phyloP scores from a whole-genome alignment of 1,139 yeast genomes.

The Debaryomyces udenii region DNA sequence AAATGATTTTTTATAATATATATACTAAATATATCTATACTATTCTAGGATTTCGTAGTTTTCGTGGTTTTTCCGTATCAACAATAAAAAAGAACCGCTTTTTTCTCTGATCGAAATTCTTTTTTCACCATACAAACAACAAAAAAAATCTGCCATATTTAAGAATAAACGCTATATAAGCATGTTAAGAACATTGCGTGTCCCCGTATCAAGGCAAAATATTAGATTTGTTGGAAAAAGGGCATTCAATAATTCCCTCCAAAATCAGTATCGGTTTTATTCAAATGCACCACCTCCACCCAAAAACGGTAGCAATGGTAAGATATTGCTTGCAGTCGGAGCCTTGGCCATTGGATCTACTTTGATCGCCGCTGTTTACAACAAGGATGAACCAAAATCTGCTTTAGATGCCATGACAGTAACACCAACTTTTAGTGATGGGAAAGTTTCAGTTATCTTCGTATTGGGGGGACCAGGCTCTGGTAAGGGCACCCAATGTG shows the following conservation, averaged over 20 bases:
- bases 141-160: too few relatives aligned
- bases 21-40: neutral
- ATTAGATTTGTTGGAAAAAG: neutral
- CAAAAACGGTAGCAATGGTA: constrained; percentile 24
- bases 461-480: constrained; percentile 93
- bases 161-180: neutral
- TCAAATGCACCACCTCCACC: constrained; percentile 24
- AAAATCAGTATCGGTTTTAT: constrained; percentile 18
- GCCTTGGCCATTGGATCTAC: constrained; percentile 52
- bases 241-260: neutral
- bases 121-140: too few relatives aligned
- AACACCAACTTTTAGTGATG: constrained; percentile 52
- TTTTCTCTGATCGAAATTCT: too few relatives aligned
- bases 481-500: constrained; percentile 97
- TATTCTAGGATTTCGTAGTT: too few relatives aligned
- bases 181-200: constrained; percentile 8
- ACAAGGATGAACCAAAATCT: constrained; percentile 48
- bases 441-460: constrained; percentile 76
- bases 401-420: constrained; percentile 38
- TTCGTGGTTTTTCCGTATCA: too few relatives aligned
- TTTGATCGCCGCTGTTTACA: constrained; percentile 44
- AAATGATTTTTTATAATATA: neutral
- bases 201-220: neutral
- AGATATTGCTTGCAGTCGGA: constrained; percentile 36
- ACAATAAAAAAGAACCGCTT: too few relatives aligned